These are phyloP conservation scores for Aspergillus sojae DNA, from an alignment of 2,329 filamentous ascomycete genomes.

Conservation along the genomic window DNA sequence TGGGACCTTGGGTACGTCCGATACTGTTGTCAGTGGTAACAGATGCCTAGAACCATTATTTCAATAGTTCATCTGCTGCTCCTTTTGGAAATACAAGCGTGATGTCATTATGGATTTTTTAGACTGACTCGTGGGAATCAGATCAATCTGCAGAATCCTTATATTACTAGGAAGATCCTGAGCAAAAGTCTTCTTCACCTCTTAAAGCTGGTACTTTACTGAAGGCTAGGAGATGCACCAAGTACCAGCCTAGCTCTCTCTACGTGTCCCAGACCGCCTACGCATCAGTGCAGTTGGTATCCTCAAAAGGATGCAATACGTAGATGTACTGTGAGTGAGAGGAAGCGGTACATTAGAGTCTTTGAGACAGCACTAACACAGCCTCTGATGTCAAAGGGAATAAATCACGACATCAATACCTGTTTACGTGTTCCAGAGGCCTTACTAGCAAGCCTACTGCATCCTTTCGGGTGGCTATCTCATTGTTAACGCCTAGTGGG, in stretches of 20 bases:
- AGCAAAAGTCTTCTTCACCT: not conserved
- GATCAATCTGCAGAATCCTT: not conserved
- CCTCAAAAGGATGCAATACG: not conserved
- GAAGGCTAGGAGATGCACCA: not conserved
- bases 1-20: not conserved
- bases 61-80: not conserved
- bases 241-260: not conserved
- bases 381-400: not conserved
- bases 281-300: not conserved
- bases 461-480: not conserved
- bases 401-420: not conserved
- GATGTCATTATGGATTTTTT: not conserved
- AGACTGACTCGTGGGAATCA: not conserved
- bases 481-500: not conserved
- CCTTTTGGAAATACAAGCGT: not conserved
- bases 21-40: not conserved
- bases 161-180: not conserved
- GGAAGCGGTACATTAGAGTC: not conserved
- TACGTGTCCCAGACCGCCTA: not conserved
- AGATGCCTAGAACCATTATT: not conserved
- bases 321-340: not conserved
- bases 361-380: not conserved
- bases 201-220: not conserved
- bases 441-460: not conserved
- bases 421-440: not conserved